Evolutionary conservation across 2,329 filamentous ascomycete genomes (phyloP), one percentile per base, ranked within the genome.

Genomic region (Fusarium keratoplasticum): DNA sequence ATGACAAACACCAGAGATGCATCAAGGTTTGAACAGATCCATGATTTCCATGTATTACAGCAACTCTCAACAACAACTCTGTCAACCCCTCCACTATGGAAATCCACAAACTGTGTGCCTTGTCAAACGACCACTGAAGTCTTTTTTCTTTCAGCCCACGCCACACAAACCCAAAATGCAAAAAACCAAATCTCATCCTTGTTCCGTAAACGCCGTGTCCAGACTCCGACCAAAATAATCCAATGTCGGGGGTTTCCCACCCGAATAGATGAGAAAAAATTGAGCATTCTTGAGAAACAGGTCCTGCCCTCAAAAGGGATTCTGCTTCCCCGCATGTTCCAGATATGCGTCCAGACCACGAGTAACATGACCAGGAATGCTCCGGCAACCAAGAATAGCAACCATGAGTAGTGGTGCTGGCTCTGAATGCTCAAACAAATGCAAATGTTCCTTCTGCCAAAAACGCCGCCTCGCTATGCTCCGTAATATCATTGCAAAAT

Each of bases 391-490:
- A 70, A 64, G 61, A 64, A 63, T 70, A 73, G 63, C 61, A 58
- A 55, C 61, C 55, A 74, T 74, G 69, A 65, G 59, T 64, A 44
- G 50, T 67, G 58, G 67, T 60, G 55, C 71, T 72, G 44, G 63
- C 62, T 66, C 58, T 67, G 67, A 71, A 77, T 73, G 72, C 33
- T 71, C 50, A 71, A 76, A 72, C 58, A 72, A 76, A 78, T 74
- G 71, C 59, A 77, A 71, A 74, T 70, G 58, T 65, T 66, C 66
- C 70, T 70, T 74, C 76, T 74, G 71, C 73, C 76, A 75, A 67
- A 67, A 81, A 84, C 83, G 80, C 83, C 83, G 65, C 73, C 70
- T 82, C 83, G 83, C 83, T 84, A 84, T 84, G 83, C 82, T 82
- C 80, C 79, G 55, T 79, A 73, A 78, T 76, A 79, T 74, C 75